Evolutionary conservation across 192 early-diverging fungal genomes (phyloP), one percentile per base, ranked within the genome.

Genomic region (Umbelopsis vinacea): DNA sequence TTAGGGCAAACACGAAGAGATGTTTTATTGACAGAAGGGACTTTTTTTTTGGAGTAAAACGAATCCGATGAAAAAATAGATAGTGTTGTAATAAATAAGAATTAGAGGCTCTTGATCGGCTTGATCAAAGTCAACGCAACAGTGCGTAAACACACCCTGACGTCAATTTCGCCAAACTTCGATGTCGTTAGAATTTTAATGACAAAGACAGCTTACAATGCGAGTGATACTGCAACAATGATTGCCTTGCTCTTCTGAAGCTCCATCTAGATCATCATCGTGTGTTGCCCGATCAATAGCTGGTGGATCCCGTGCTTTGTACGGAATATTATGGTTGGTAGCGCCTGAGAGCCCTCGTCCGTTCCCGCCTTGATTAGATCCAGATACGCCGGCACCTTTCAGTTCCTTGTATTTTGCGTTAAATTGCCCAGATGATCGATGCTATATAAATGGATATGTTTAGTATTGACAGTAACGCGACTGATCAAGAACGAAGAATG

Each of bases 261-360:
- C 40, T 7, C 40, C 11, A 43, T 54, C 53, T 26, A 54, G 12
- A 54, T 54, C 12, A 26, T 22, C 53, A 24, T 54, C 23, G 11
- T 26, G 53, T 8, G 2, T 54, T 3, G 22, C 26, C 22, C n/a
- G 11, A 26, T 54, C 26, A 26, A 54, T 54, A 7, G 22, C 53
- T 54, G 53, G 53, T 23, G 53, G 53, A 0, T 54, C 53, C 26
- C 53, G 22, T 5, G 53, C 53, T 54, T 54, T 54, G 53, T 54
- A 54, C 6, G 53, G 53, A 10, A 22, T 54, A 54, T 54, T 26
- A 12, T 26, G 23, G 21, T 11, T 26, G 4, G 53, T 26, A 24
- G 53, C 6, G 22, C 22, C 26, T 22, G 53, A 43, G 40, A 4
- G 8, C 40, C 40, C 2, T 43, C 40, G 40, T 11, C 40, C 11